A percentile compares a stretch with the other conserved stretches of the same genome.
These are phyloP conservation scores for Cytospora paraplurivora DNA, from an alignment of 2,329 filamentous ascomycete genomes.

Conservation along the genomic window DNA sequence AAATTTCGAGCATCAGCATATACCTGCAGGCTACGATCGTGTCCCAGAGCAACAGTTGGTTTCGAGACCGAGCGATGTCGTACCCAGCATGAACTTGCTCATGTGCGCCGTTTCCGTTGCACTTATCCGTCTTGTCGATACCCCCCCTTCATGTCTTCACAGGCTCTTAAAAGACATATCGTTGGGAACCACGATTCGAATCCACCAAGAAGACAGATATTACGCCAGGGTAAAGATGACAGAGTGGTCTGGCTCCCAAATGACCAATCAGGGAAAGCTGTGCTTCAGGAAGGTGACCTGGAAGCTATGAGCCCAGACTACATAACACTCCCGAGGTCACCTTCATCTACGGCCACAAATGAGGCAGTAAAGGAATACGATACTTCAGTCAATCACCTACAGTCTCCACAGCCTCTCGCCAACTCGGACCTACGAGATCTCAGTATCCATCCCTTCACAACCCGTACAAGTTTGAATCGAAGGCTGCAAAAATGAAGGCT, in stretches of 20 bases:
- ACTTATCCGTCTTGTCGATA: background rate
- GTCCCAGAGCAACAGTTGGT: constrained; percentile 27
- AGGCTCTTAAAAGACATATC: constrained; percentile 4
- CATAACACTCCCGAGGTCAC: too few species aligned
- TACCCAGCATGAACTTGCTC: constrained; percentile 28
- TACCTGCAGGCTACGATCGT: constrained; percentile 30
- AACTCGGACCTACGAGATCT: too few species aligned
- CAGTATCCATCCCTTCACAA: too few species aligned
- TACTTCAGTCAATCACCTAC: too few species aligned
- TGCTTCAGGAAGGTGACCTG: background rate
- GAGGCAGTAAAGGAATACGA: too few species aligned
- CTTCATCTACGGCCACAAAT: too few species aligned
- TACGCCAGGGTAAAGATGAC: background rate
- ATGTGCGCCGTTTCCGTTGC: constrained; percentile 20
- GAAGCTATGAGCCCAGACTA: background rate
- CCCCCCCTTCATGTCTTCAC: background rate
- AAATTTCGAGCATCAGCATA: constrained; percentile 24
- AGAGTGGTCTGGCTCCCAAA: background rate
- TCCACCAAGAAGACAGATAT: background rate
- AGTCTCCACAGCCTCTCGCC: too few species aligned
- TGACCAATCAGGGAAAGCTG: background rate
- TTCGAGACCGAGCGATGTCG: constrained; percentile 29
- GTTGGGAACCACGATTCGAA: background rate
- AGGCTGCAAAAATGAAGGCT: too few species aligned
- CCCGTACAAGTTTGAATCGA: too few species aligned